Conservation (phyloP, 2,329 filamentous ascomycete species). For the Hypoxylon sp. region DNA sequence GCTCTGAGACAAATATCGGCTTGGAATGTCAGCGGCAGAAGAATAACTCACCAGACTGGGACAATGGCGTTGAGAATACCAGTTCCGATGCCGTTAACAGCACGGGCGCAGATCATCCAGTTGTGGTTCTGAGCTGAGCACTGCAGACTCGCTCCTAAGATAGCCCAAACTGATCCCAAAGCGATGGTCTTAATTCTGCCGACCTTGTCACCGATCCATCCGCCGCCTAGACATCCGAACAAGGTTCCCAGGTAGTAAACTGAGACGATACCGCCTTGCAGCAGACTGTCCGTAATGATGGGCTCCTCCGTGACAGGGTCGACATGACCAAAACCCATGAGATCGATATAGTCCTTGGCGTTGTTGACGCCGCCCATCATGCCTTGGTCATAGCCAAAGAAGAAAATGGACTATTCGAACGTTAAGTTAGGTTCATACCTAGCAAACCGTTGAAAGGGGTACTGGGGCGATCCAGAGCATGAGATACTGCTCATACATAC, state of each 20-base stretch:
- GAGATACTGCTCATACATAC: constrained; percentile 25
- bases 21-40: not conserved
- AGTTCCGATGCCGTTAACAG: constrained; percentile 75
- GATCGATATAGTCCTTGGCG: constrained; percentile 71
- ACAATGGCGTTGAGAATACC: constrained; percentile 78
- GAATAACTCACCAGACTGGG: constrained; percentile 66
- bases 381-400: constrained; percentile 72
- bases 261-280: constrained; percentile 73
- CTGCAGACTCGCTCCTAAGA: constrained; percentile 73
- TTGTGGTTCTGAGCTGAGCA: constrained; percentile 73
- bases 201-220: constrained; percentile 72
- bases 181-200: constrained; percentile 75
- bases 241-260: constrained; percentile 71
- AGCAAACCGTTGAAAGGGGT: not conserved
- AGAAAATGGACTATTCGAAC: constrained; percentile 68
- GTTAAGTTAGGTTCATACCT: constrained; percentile 15
- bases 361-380: constrained; percentile 76
- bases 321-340: constrained; percentile 75
- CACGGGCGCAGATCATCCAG: constrained; percentile 78
- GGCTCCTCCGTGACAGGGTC: constrained; percentile 61
- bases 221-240: constrained; percentile 72
- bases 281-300: constrained; percentile 69
- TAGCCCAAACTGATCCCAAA: constrained; percentile 68
- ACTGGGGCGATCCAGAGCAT: not conserved
- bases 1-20: not conserved